These are phyloP conservation scores for Plectranthus barbatus DNA, from an alignment of 257 asterid genomes.

Conservation along the genomic window DNA sequence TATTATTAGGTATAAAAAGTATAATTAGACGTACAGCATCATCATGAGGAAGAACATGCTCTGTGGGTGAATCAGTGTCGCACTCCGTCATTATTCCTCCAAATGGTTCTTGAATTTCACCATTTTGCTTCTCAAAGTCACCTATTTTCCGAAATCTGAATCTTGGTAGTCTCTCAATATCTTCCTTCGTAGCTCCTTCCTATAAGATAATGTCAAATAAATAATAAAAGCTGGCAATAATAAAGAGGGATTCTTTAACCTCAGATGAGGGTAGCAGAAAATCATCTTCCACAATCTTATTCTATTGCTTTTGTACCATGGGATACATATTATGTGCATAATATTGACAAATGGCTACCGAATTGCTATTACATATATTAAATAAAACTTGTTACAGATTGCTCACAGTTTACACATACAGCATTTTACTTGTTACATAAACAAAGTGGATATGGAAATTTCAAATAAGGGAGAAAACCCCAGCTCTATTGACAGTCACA, in stretches of 20 bases:
- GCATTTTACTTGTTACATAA: no score
- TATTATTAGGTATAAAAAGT: no score
- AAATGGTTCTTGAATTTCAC: conserved; percentile 86
- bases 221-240: neutral
- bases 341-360: neutral
- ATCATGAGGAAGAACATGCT: conserved; percentile 80
- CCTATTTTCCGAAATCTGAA: conserved; percentile 81
- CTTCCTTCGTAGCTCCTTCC: conserved; percentile 68
- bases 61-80: conserved; percentile 53
- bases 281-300: no score
- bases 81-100: conserved; percentile 38
- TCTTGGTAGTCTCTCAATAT: conserved; percentile 48
- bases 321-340: neutral
- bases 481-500: no score
- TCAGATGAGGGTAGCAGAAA: neutral
- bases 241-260: neutral
- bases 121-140: conserved; percentile 87
- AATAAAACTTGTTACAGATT: neutral
- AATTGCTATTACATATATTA: neutral
- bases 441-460: no score
- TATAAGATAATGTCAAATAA: conserved; percentile 21
- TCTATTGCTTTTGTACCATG: no score
- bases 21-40: conserved; percentile 60
- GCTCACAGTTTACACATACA: no score
- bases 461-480: no score